A percentile compares a stretch with the other conserved stretches of the same genome.
phyloP scores from a whole-genome alignment of 208 protist genomes.

The Leishmania guyanensis region DNA sequence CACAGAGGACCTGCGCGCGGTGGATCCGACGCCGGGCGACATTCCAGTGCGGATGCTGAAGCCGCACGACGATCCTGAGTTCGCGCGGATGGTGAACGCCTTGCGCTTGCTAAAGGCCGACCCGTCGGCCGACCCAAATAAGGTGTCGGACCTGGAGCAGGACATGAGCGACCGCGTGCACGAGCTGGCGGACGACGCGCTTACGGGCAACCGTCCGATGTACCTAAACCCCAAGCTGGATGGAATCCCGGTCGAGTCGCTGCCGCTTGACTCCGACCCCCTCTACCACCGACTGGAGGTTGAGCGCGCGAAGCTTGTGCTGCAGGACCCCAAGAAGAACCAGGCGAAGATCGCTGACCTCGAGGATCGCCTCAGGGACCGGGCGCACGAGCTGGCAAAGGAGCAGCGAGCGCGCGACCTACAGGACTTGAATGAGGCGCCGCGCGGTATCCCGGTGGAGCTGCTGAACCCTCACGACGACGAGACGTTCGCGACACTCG shows the following conservation, averaged over 20 bases:
- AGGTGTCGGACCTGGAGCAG: constrained; percentile 63
- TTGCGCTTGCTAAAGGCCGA: constrained; percentile 60
- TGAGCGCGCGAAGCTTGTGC: constrained; percentile 71
- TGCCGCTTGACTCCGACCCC: constrained; percentile 63
- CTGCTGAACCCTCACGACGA: constrained; percentile 67
- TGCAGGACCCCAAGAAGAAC: constrained; percentile 63
- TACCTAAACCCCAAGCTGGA: constrained; percentile 67
- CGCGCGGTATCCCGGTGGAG: constrained; percentile 63
- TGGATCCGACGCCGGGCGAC: constrained; percentile 45
- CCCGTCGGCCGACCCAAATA: constrained; percentile 47
- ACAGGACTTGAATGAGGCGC: constrained; percentile 40
- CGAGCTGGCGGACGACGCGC: constrained; percentile 60
- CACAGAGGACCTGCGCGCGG: constrained; percentile 57
- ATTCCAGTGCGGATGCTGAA: constrained; percentile 65
- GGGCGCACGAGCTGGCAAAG: constrained; percentile 75
- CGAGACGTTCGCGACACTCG: constrained; percentile 54
- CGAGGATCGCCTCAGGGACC: constrained; percentile 72
- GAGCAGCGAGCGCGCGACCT: constrained; percentile 60
- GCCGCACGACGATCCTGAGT: constrained; percentile 70
- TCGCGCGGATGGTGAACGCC: constrained; percentile 52
- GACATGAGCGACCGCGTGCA: constrained; percentile 74
- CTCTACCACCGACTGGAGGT: constrained; percentile 73
- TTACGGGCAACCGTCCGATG: constrained; percentile 44
- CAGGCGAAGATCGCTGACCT: constrained; percentile 64
- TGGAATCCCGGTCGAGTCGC: constrained; percentile 51